A percentile compares a stretch with the other conserved stretches of the same genome.
Conservation (phyloP, 1,139 yeast genomes). For the Zygosaccharomyces pseudobailii region DNA sequence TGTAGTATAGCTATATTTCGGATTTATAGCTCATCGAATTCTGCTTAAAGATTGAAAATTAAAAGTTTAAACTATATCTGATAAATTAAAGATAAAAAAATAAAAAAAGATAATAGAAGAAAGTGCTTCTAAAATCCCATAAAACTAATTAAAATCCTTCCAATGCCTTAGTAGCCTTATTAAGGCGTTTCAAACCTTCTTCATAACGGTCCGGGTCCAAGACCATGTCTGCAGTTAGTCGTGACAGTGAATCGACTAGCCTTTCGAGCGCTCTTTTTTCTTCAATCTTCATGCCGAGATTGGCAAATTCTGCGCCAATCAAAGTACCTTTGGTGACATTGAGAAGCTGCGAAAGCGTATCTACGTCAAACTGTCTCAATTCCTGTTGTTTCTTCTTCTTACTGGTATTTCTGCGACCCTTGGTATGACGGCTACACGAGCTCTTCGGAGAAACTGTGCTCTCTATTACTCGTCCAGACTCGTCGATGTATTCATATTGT, state of each 20-base stretch:
- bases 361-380: conserved; percentile 52
- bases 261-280: conserved; percentile 80
- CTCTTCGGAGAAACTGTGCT: conserved; percentile 1
- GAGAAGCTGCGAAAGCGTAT: conserved; percentile 52
- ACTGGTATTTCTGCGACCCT: not conserved
- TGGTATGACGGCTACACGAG: conserved; percentile 1
- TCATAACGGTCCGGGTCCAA: conserved; percentile 73
- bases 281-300: conserved; percentile 65
- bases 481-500: conserved; percentile 15
- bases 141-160: conserved; percentile 57
- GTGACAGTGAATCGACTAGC: conserved; percentile 75
- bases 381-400: conserved; percentile 19
- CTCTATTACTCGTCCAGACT: conserved; percentile 6
- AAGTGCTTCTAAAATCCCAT: not conserved
- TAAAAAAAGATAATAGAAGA: not conserved
- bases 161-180: conserved; percentile 73
- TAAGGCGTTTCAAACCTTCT: conserved; percentile 74
- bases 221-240: conserved; percentile 86
- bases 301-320: conserved; percentile 54
- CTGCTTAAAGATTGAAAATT: not conserved
- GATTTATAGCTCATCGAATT: not conserved
- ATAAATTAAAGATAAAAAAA: not conserved
- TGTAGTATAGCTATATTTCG: no score
- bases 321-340: conserved; percentile 55
- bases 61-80: not conserved